Evolutionary conservation across 176 grass and related monocot genomes (phyloP).

Genomic region (Hordeum marinum): DNA sequence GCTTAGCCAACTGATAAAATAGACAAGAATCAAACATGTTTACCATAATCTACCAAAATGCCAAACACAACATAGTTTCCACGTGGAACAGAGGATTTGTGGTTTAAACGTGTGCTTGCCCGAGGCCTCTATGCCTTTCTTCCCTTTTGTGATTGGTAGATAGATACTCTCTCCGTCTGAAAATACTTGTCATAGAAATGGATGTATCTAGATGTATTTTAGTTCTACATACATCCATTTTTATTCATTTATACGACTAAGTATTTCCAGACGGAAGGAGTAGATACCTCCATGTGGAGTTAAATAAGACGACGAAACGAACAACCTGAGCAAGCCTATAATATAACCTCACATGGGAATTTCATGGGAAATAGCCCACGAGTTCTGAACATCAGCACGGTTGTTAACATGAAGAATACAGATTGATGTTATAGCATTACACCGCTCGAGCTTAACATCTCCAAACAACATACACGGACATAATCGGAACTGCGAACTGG

Average conservation of each 20-base stretch:
- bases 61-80: background rate
- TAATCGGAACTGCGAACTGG: conserved; percentile 11
- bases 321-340: background rate
- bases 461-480: background rate
- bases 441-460: background rate
- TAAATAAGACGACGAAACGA: background rate
- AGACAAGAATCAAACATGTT: background rate
- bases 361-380: background rate
- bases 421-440: conserved; percentile 1
- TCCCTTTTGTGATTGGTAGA: no score
- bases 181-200: no score
- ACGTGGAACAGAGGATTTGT: background rate
- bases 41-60: background rate
- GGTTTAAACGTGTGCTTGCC: background rate
- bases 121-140: no score
- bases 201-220: no score
- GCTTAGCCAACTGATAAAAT: background rate
- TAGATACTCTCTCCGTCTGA: no score
- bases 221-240: no score
- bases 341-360: background rate
- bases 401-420: background rate
- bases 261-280: no score
- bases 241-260: no score
- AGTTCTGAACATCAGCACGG: background rate
- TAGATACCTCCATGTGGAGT: background rate